Evolutionary conservation across 805 yeast species (phyloP).

Genomic region (Yamadazyma scolyti): DNA sequence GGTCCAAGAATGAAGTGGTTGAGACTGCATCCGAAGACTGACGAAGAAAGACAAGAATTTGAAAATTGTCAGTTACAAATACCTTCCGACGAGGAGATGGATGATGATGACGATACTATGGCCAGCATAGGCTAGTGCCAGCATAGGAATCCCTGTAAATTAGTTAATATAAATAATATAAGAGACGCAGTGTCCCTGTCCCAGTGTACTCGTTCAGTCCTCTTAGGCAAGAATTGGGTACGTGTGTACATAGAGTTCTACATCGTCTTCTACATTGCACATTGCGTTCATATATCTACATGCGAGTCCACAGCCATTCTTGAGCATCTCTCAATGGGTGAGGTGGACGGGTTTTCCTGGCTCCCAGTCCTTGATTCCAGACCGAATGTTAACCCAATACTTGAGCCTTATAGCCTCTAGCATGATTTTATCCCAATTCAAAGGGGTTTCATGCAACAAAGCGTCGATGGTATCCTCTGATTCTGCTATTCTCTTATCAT

Average conservation of each 20-base stretch:
- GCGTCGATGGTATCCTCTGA: constrained; percentile 43
- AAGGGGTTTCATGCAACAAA: constrained; percentile 38
- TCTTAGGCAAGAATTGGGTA: no score
- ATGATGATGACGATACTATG: constrained; percentile 28
- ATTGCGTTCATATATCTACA: no score
- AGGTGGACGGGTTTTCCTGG: constrained; percentile 62
- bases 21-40: constrained; percentile 67
- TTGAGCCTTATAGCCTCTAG: constrained; percentile 67
- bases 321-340: constrained; percentile 56
- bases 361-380: constrained; percentile 75
- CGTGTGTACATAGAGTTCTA: no score
- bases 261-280: no score
- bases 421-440: constrained; percentile 57
- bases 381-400: constrained; percentile 78
- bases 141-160: not conserved
- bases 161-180: not conserved
- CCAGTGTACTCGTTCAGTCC: not conserved
- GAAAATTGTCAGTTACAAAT: constrained; percentile 60
- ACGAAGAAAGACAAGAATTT: constrained; percentile 59
- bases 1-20: constrained; percentile 98
- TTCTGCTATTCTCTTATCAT: constrained; percentile 49
- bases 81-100: constrained; percentile 30
- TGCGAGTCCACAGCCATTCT: no score
- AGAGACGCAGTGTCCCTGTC: not conserved
- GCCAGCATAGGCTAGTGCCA: constrained; percentile 32